These are phyloP conservation scores for Heterobasidion parviporum DNA, from an alignment of 1,284 basidiomycete genomes.

Conservation along the genomic window DNA sequence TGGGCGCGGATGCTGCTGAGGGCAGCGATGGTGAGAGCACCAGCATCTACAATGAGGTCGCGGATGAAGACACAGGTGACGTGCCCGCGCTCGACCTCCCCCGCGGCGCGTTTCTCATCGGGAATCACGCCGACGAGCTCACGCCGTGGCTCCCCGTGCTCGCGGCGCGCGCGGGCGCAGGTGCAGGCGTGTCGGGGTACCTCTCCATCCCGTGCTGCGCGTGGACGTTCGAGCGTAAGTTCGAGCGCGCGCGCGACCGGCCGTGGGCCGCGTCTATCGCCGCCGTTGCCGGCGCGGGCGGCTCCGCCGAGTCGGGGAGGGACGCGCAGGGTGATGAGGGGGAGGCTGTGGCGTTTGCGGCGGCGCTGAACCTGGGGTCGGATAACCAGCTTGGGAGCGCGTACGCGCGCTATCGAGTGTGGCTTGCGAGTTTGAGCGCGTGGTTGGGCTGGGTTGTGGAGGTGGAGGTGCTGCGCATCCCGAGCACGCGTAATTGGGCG, in stretches of 20 bases:
- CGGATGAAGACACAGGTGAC: constrained; percentile 1
- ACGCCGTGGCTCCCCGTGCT: constrained; percentile 85
- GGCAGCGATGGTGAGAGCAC: no score
- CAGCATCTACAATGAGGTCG: not conserved
- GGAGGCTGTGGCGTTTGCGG: constrained; percentile 25
- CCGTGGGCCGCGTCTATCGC: constrained; percentile 27
- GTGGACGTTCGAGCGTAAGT: constrained; percentile 66
- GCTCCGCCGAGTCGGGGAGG: not conserved
- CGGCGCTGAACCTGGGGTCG: constrained; percentile 48
- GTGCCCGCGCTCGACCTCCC: constrained; percentile 16
- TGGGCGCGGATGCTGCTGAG: not conserved
- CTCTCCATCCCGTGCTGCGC: constrained; percentile 91
- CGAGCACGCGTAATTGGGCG: constrained; percentile 90
- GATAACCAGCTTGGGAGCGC: constrained; percentile 45
- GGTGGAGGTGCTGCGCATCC: constrained; percentile 81
- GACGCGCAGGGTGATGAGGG: not conserved
- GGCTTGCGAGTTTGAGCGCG: constrained; percentile 64
- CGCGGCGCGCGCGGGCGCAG: constrained; percentile 34
- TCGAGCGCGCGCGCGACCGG: constrained; percentile 35
- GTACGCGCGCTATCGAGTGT: constrained; percentile 77
- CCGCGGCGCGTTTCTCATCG: constrained; percentile 71
- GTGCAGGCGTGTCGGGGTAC: constrained; percentile 55
- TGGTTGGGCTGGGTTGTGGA: constrained; percentile 84
- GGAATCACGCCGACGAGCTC: constrained; percentile 95
- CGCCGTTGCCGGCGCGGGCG: constrained; percentile 6